Evolutionary conservation across 2,329 filamentous ascomycete species (phyloP).

Genomic region (Phyllosticta citriasiana): DNA sequence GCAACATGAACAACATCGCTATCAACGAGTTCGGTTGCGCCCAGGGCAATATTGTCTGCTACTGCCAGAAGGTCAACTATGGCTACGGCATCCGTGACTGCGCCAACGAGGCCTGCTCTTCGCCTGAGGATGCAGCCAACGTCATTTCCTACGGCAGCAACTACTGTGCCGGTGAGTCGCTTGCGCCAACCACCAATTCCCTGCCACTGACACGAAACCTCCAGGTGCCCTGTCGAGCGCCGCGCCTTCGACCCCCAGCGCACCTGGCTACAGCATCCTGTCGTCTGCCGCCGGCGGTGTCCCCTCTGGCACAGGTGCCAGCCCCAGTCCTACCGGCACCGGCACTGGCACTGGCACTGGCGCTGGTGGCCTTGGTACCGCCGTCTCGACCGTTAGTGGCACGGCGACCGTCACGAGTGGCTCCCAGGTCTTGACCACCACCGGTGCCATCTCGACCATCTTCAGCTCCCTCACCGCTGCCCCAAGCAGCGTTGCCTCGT

Average conservation of each 20-base stretch:
- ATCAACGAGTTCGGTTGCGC: constrained; percentile 30
- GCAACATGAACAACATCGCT: constrained; percentile 37
- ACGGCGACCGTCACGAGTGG: not conserved
- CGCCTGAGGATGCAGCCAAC: constrained; percentile 15
- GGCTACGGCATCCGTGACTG: constrained; percentile 40
- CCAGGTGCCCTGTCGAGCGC: constrained; percentile 10
- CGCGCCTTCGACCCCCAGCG: constrained; percentile 11
- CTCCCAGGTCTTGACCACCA: constrained; percentile 11
- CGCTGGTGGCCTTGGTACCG: constrained; percentile 10
- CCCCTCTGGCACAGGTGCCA: constrained; percentile 1
- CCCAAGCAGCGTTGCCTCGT: constrained; percentile 10
- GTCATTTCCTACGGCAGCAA: constrained; percentile 25
- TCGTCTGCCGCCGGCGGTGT: constrained; percentile 13
- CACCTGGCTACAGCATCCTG: constrained; percentile 16
- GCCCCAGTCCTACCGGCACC: not conserved
- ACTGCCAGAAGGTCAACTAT: constrained; percentile 36
- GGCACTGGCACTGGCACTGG: constrained; percentile 4
- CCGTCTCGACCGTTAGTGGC: not conserved
- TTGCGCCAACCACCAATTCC: not conserved
- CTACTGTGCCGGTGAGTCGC: constrained; percentile 23
- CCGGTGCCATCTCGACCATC: constrained; percentile 18
- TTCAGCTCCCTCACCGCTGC: constrained; percentile 5
- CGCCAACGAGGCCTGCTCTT: constrained; percentile 31
- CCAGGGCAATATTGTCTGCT: constrained; percentile 29
- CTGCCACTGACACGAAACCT: constrained; percentile 1